Evolutionary conservation across 2,329 filamentous ascomycete species (phyloP), one percentile per base, ranked within the genome.

Genomic region (Sphaerostilbella broomeana): DNA sequence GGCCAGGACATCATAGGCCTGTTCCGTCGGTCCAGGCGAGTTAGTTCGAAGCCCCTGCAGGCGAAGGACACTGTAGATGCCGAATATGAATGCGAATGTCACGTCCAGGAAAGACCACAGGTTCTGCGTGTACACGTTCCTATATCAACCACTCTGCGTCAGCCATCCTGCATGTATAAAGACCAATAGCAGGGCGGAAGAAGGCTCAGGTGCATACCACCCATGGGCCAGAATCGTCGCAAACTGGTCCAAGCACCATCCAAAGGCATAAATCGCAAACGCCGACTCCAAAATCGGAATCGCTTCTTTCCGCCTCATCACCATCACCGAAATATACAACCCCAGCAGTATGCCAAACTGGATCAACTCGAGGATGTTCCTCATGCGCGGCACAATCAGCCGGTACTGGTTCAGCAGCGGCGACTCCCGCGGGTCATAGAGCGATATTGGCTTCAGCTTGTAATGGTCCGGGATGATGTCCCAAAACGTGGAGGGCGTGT

Each of bases 71-170:
- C 88, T 65, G 57, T 90, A 92, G 12, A 71, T 61, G 51, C 72
- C 66, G 55, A 85, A 92, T 21, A 92, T 81, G 28, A 70, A 51
- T n/a, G 79, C 74, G 52, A 90, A 94, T 4, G 77, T 78, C 32
- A 90, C 79, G 56, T 92, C 86, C 12, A 94, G 72, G 52, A 94
- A 92, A 0, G 85, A 87, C 86, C 86, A 94, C 4, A 94, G 65
- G 51, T 92, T 90, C 57, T 94, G 85, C 0, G 86, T 88, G 54
- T 92, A 89, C 1, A 92, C 86, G 42, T 78, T 76, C 84, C 84
- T 76, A 33, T 42, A 12, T 5, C 5, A 6, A 17, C 13, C 1
- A 26, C n/a, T n/a, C n/a, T n/a, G n/a, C 4, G 17, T 42, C 24
- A 42, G 40, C 15, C 13, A 11, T 13, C 12, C 6, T 13, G 10